Conservation (phyloP, 495 filamentous ascomycete genomes). For the Penicillium parvum region DNA sequence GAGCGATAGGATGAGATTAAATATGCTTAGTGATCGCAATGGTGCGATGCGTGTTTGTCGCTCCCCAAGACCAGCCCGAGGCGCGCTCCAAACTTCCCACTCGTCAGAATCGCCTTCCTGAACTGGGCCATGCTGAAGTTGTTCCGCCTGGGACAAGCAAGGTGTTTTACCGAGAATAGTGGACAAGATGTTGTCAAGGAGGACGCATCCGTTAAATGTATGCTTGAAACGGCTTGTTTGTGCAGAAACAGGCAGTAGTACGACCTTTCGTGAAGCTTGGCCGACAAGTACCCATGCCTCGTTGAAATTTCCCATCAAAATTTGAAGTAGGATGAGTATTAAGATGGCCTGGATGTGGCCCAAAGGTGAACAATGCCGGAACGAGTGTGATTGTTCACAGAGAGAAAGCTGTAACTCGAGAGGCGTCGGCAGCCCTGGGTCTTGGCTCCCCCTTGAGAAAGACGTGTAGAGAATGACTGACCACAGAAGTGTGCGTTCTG, state of each 20-base stretch:
- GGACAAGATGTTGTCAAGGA: slow-evolving; percentile 22
- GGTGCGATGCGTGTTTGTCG: slow-evolving; percentile 2
- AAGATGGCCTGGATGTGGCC: slow-evolving; percentile 53
- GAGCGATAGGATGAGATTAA: slow-evolving; percentile 12
- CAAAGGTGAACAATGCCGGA: slow-evolving; percentile 30
- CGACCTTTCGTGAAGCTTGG: slow-evolving; percentile 45
- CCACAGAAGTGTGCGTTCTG: slow-evolving; percentile 18
- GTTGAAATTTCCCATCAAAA: slow-evolving; percentile 36
- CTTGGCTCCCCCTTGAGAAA: not conserved
- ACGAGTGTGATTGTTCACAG: slow-evolving; percentile 2
- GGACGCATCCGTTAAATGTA: slow-evolving; percentile 18
- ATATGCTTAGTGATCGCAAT: slow-evolving; percentile 17
- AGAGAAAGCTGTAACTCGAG: slow-evolving; percentile 10
- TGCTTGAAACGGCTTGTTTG: slow-evolving; percentile 14
- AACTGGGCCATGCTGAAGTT: slow-evolving; percentile 1
- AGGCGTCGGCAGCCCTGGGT: not conserved
- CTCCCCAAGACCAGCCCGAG: not conserved
- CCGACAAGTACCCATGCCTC: slow-evolving; percentile 50
- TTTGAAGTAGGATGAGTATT: slow-evolving; percentile 48
- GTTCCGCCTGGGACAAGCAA: slow-evolving; percentile 8
- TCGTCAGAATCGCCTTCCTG: slow-evolving; percentile 22
- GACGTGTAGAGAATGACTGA: slow-evolving; percentile 18
- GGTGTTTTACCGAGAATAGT: slow-evolving; percentile 8
- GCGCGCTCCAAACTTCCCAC: slow-evolving; percentile 19
- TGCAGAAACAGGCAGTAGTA: slow-evolving; percentile 7